phyloP scores from a whole-genome alignment of 495 filamentous ascomycete genomes.

The Neurospora cerealis region DNA sequence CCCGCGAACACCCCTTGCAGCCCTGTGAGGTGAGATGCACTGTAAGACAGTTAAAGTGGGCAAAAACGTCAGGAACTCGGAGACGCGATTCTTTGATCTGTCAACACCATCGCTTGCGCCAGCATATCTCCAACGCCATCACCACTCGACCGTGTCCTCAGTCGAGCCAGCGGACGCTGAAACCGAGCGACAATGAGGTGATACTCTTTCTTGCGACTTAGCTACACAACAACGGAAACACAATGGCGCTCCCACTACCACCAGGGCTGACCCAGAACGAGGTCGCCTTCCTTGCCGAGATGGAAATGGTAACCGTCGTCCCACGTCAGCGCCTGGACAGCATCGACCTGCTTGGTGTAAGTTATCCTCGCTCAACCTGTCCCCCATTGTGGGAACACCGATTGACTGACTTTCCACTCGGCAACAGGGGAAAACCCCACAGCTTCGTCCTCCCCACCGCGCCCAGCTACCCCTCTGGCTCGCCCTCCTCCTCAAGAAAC shows the following conservation, averaged over 20 bases:
- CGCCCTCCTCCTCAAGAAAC: conserved; percentile 91
- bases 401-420: not conserved
- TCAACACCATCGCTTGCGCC: not conserved
- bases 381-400: not conserved
- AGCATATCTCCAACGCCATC: not conserved
- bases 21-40: not conserved
- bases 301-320: conserved; percentile 87
- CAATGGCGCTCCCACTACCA: conserved; percentile 76
- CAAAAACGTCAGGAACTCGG: not conserved
- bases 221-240: not conserved
- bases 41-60: not conserved
- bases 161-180: not conserved
- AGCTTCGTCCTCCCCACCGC: conserved; percentile 72
- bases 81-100: not conserved
- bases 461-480: conserved; percentile 85
- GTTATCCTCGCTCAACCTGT: conserved; percentile 25
- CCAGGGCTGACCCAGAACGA: conserved; percentile 80
- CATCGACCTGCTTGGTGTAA: conserved; percentile 73
- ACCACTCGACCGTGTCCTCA: not conserved
- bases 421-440: conserved; percentile 61
- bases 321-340: conserved; percentile 84
- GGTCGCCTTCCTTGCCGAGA: conserved; percentile 92
- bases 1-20: not conserved
- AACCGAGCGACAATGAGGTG: not conserved
- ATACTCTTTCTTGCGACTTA: not conserved